Conservation (phyloP, 176 grass and related monocot genomes). For the Oryza glaberrima region DNA sequence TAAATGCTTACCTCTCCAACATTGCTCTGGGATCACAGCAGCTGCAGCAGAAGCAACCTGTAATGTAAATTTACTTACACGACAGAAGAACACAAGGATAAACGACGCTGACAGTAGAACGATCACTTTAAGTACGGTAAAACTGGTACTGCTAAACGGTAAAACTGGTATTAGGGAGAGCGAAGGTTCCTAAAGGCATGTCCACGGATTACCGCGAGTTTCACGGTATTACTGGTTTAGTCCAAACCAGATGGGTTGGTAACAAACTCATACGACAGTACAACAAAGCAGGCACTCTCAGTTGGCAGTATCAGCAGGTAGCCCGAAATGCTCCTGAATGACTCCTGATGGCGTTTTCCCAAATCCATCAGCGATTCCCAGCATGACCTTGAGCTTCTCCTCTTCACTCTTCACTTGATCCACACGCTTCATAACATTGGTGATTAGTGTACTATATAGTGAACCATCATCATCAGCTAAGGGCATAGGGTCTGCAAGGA, state of each 20-base stretch:
- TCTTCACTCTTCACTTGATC: conserved; percentile 81
- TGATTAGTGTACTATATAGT: conserved; percentile 54
- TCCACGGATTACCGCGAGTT: background rate
- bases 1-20: background rate
- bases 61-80: background rate
- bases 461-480: conserved; percentile 37
- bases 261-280: conserved; percentile 36
- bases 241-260: conserved; percentile 30
- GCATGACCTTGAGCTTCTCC: conserved; percentile 69
- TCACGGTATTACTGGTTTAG: background rate
- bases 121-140: conserved; percentile 9
- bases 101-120: background rate
- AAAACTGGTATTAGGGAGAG: background rate
- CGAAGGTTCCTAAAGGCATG: conserved; percentile 24
- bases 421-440: conserved; percentile 52
- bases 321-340: conserved; percentile 54
- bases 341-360: conserved; percentile 42
- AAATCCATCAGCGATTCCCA: conserved; percentile 65
- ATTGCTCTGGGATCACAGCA: background rate
- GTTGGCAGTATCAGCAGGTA: conserved; percentile 18
- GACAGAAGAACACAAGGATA: background rate
- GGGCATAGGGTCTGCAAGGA: conserved; percentile 59
- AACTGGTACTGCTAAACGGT: background rate
- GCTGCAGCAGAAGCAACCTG: background rate
- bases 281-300: conserved; percentile 35